Evolutionary conservation across 2,329 filamentous ascomycete genomes (phyloP).

Genomic region (Seiridium unicorne): DNA sequence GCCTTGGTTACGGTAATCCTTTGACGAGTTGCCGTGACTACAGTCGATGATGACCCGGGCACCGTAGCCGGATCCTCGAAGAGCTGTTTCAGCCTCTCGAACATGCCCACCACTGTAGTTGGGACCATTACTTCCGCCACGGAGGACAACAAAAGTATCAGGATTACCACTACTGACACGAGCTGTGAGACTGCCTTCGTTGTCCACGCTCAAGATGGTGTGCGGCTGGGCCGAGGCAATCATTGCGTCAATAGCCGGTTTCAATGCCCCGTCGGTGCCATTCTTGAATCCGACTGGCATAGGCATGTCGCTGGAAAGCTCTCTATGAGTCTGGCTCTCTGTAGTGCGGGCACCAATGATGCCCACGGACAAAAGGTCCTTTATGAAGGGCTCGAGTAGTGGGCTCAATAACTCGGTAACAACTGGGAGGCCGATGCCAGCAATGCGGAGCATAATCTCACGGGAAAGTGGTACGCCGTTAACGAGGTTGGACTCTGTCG

Average conservation of each 20-base stretch:
- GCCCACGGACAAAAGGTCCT: conserved; percentile 85
- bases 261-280: conserved; percentile 88
- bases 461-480: background rate
- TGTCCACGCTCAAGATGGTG: background rate
- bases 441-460: background rate
- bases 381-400: conserved; percentile 90
- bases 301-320: conserved; percentile 87
- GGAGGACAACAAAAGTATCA: background rate
- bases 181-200: background rate
- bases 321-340: conserved; percentile 90
- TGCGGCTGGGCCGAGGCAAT: background rate
- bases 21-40: background rate
- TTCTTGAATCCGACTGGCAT: conserved; percentile 99
- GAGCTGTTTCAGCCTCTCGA: background rate
- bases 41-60: background rate
- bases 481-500: conserved; percentile 98
- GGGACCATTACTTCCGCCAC: background rate
- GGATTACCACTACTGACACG: background rate
- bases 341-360: conserved; percentile 93
- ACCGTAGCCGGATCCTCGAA: background rate
- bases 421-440: background rate
- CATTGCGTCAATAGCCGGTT: conserved; percentile 42
- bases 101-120: background rate
- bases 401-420: background rate
- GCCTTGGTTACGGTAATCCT: background rate